Evolutionary conservation across 202 grass and related monocot species (phyloP), one percentile per base, ranked within the genome.

Genomic region (Eragrostis tef): DNA sequence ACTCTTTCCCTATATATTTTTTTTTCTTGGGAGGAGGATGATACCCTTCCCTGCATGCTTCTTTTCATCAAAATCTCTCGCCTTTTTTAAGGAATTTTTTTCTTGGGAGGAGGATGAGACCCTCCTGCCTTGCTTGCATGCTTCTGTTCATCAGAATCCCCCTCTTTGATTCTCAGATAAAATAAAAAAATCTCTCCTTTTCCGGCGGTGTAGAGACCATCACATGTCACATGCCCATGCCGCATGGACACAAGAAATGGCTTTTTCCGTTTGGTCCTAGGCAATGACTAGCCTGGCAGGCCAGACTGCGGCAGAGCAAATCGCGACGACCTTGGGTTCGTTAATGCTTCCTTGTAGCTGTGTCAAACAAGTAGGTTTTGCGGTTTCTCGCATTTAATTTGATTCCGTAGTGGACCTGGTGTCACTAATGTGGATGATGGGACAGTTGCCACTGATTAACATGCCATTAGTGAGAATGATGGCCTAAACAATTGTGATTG

Each of bases 311-410:
- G n/a, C 13, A 14, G 11, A 84, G 67, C 74, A 43, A 14, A 46
- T 12, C 25, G 8, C 8, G 51, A 67, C 20, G 80, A 47, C 80
- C 16, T 47, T 62, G 6, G n/a, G 24, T 74, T 49, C 48, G 71
- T 70, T 70, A 80, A 80, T 67, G 52, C 70, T 66, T 58, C 60
- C 24, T 54, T 65, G 67, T 51, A 12, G 70, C 27, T 52, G 42
- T 74, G 75, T 50, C 62, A 43, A 79, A 71, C 15, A 22, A 52
- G 27, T 83, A 66, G 71, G 70, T 83, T 56, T 64, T 21, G 31
- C 34, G 12, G 46, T 74, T 65, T 65, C n/a, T 9, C 16, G 73
- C 12, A 74, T 80, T 84, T 48, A 88, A 60, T 79, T 19, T 73
- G 14, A 67, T 67, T 79, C 74, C 17, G 57, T 71, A 59, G 59